A percentile compares a stretch with the other conserved stretches of the same genome.
Conservation (phyloP, 768 basidiomycete genomes). For the Lactarius vividus region DNA sequence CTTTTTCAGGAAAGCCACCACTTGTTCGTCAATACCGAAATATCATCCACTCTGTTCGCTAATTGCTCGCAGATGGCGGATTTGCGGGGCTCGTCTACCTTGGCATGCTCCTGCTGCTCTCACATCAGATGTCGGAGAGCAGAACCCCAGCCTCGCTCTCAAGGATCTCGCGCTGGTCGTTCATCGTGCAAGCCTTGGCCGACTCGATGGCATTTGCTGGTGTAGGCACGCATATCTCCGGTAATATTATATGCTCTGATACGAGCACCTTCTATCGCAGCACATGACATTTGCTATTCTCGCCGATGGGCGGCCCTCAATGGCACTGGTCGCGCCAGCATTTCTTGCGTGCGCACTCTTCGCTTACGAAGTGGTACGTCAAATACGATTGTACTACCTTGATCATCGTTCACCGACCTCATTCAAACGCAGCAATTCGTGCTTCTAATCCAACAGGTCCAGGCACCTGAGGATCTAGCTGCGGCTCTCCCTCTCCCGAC, state of each 20-base stretch:
- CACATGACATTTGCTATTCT: conserved; percentile 88
- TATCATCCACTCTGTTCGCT: not conserved
- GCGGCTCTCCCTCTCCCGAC: conserved; percentile 30
- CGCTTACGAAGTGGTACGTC: conserved; percentile 74
- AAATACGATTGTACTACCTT: not conserved
- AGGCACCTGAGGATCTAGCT: conserved; percentile 64
- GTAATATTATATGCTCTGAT: not conserved
- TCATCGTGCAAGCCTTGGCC: conserved; percentile 72
- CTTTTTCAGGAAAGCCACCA: conserved; percentile 46
- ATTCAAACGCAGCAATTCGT: conserved; percentile 67
- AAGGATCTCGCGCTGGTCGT: conserved; percentile 79
- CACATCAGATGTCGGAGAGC: conserved; percentile 71
- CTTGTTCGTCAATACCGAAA: conserved; percentile 35
- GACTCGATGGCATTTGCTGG: conserved; percentile 86
- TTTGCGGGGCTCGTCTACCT: conserved; percentile 66
- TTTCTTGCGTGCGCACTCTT: conserved; percentile 80
- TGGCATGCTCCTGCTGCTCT: conserved; percentile 59
- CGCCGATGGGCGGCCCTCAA: conserved; percentile 75
- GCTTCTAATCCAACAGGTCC: conserved; percentile 75
- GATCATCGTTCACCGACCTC: not conserved
- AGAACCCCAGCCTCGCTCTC: conserved; percentile 77
- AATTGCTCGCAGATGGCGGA: conserved; percentile 59
- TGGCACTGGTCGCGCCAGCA: conserved; percentile 80
- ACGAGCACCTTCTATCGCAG: conserved; percentile 29
- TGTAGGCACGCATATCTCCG: conserved; percentile 32